A percentile compares a stretch with the other conserved stretches of the same genome.
phyloP scores from a whole-genome alignment of 345 rosid species.

The Acer yangbiense region DNA sequence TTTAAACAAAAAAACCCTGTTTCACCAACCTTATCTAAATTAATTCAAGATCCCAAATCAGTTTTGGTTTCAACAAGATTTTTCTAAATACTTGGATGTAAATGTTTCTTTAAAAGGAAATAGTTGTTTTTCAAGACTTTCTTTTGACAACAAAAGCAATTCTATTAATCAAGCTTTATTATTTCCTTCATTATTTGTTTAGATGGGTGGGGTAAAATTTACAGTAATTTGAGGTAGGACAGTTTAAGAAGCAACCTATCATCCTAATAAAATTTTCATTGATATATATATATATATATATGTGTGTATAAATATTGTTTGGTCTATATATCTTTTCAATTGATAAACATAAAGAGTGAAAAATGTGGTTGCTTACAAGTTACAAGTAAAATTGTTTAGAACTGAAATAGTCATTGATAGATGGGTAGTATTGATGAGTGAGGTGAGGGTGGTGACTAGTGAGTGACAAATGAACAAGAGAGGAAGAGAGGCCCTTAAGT shows the following conservation, averaged over 20 bases:
- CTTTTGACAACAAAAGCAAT: background rate
- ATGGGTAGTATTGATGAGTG: background rate
- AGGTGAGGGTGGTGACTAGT: background rate
- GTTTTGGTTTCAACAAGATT: background rate
- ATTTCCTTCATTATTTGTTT: background rate
- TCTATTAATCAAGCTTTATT: background rate
- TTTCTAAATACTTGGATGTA: background rate
- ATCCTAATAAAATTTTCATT: background rate
- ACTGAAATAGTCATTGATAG: background rate
- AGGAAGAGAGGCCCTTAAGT: background rate
- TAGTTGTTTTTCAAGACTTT: background rate
- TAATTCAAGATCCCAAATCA: background rate
- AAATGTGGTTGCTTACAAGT: slow-evolving; percentile 1
- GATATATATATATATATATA: background rate
- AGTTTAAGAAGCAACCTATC: background rate
- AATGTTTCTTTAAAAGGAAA: background rate
- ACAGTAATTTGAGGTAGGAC: background rate
- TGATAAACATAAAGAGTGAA: background rate
- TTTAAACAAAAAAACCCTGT: background rate
- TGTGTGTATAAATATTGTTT: background rate
- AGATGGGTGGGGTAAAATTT: background rate
- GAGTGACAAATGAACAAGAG: background rate
- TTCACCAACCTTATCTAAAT: background rate
- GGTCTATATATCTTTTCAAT: background rate
- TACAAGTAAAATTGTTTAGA: background rate